Percentiles rank a stretch among this genome's conserved stretches.
phyloP scores from a whole-genome alignment of 2,329 filamentous ascomycete species.

The Diaporthe longicolla region DNA sequence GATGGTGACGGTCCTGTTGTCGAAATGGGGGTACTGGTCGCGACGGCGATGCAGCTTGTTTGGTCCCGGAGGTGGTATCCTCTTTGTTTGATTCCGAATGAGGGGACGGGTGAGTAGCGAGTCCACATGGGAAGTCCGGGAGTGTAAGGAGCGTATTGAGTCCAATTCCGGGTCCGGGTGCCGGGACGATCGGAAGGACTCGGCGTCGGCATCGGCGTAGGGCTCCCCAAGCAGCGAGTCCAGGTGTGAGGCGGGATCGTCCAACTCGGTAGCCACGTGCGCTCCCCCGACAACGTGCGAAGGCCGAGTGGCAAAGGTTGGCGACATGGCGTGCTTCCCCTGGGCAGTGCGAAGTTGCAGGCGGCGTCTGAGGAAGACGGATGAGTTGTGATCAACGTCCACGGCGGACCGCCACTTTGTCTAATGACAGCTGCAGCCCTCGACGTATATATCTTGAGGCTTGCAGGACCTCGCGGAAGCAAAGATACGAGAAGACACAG shows the following conservation, averaged over 20 bases:
- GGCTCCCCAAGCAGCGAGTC: slow-evolving; percentile 32
- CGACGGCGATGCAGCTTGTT: slow-evolving; percentile 38
- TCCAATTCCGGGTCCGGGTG: slow-evolving; percentile 37
- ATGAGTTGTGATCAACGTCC: neutral
- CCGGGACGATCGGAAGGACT: slow-evolving; percentile 37
- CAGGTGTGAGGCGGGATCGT: slow-evolving; percentile 32
- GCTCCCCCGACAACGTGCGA: slow-evolving; percentile 15
- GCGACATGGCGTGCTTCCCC: slow-evolving; percentile 17
- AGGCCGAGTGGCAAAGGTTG: slow-evolving; percentile 15
- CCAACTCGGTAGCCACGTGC: slow-evolving; percentile 14
- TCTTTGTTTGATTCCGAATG: slow-evolving; percentile 34
- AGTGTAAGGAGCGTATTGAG: slow-evolving; percentile 36
- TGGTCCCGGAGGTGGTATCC: slow-evolving; percentile 25
- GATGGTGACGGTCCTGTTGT: slow-evolving; percentile 30
- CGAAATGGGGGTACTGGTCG: slow-evolving; percentile 37
- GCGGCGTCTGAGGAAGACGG: neutral
- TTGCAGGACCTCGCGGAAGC: slow-evolving; percentile 9
- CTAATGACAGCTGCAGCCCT: neutral
- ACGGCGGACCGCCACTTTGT: slow-evolving; percentile 1
- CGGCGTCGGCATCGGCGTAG: slow-evolving; percentile 36
- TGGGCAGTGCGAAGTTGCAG: neutral
- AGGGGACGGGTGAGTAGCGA: slow-evolving; percentile 18
- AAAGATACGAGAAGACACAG: neutral
- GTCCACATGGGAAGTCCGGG: slow-evolving; percentile 20
- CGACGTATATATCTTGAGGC: neutral